These are phyloP conservation scores for Corinectria fuckeliana DNA, from an alignment of 2,329 filamentous ascomycete genomes.

Conservation along the genomic window DNA sequence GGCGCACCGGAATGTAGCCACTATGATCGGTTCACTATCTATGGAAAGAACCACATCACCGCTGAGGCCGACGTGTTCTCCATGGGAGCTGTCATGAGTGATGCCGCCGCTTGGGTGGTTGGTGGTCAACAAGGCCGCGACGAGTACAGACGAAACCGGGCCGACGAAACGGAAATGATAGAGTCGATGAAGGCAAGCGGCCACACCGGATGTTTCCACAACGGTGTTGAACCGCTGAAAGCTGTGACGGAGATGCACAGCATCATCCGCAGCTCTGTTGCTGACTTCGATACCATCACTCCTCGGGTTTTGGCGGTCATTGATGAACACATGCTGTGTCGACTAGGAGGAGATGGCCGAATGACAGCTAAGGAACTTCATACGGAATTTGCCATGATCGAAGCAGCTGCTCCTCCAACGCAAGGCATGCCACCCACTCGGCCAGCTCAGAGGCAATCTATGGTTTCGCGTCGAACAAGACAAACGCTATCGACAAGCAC, in stretches of 20 bases:
- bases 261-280: background rate
- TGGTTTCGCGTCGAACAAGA: background rate
- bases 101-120: conserved; percentile 2
- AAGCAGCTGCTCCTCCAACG: background rate
- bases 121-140: background rate
- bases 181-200: background rate
- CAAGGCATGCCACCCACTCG: background rate
- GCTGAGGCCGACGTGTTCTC: conserved; percentile 8
- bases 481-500: background rate
- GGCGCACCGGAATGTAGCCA: conserved; percentile 10
- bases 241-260: background rate
- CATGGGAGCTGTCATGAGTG: conserved; percentile 10
- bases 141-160: background rate
- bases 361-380: background rate
- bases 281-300: background rate
- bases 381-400: background rate
- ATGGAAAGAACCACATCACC: background rate
- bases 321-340: background rate
- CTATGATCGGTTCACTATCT: background rate
- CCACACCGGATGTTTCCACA: conserved; percentile 9
- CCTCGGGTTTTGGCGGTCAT: background rate
- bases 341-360: background rate
- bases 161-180: background rate
- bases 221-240: background rate
- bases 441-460: background rate